Base-by-base conservation (phyloP, 2,329 filamentous ascomycete species). In the Cladophialophora chaetospira region DNA sequence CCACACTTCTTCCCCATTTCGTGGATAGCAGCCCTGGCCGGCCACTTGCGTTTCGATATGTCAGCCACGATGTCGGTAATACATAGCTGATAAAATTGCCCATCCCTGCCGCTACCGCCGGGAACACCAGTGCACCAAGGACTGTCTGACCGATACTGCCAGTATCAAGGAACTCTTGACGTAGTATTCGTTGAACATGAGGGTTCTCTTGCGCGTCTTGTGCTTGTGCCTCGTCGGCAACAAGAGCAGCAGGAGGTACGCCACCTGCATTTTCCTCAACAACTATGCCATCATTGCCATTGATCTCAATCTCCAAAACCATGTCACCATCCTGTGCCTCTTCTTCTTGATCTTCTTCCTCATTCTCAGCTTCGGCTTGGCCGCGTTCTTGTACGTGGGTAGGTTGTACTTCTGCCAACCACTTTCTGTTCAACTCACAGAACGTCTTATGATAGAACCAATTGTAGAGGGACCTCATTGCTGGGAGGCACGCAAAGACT, bases 1-100 rank as follows among this genome's bases (percentile, higher is more conserved):
- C 81, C 2, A 99, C 78, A 67, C 89, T 97, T 54, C 94, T 81
- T 1, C 91, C 94, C 91, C 94, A 97, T 57, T 87, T 85, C 65
- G 88, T 84, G 68, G 94, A 89, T 28, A 99, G 72, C 23, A 97
- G 77, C 0, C 88, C 87, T 0, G 83, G 82, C 2, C 81, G 77
- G 31, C 77, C 70, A 26, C 70, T 68, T 45, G 73, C 70, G 51
- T 67, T 61, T 1, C 69, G 63, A 15, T 77, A 72, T 0, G 75
- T 74, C 8, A 87, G 85, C 85, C 88, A 91, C 3, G 82, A 75
- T 31, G 75, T 75, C 0, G 93, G 93, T 1, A 96, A 76, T 0
- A 82, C 72, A 9, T 83, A 70, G 11, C 87, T 85, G 29, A 97
- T 77, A 0, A 91, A 68, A 66, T 91, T 88, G 42, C 94, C 94